Evolutionary conservation across 345 rosid genomes (phyloP), one percentile per base, ranked within the genome.

Genomic region (Brassica rapa): DNA sequence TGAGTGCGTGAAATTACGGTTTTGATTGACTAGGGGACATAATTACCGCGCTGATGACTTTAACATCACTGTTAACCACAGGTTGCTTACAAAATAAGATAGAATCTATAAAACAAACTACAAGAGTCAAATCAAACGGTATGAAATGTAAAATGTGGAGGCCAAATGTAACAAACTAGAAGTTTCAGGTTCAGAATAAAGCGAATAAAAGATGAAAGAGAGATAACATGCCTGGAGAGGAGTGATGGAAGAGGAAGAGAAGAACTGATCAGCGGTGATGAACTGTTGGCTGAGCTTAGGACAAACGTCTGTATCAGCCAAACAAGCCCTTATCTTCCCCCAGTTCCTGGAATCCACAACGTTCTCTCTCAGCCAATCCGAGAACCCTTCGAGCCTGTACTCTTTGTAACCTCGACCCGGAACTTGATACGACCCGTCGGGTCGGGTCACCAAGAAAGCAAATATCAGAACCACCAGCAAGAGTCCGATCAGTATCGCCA

Each of bases 401-500:
- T 94, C 98, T 67, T 66, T 85, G 46, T 84, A 94, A 21, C 81
- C 88, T 55, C 86, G 82, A 6, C 96, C 97, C 10, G 91, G 88
- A 8, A 92, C 90, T 24, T 16, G 55, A 64, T 81, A 82, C 73
- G 93, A 82, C 9, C 97, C 98, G 9, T 94, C 97, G 14, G 85
- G 80, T 67, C 90, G 86, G 39, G 97, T 94, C 72, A 94, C 97
- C 4, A 90, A 84, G 74, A 89, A 94, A 27, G 98, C 94, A 70
- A 90, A 90, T 49, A 94, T 83, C 9, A 92, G 84, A 77, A 94
- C 78, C 53, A 87, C 57, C 65, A 94, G 82, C 75, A 94, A 86
- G 64, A 89, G 84, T 2, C 60, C 87, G 62, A 94, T 94, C 66
- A 94, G 86, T 70, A 94, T 86, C 67, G 93, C 98, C 98, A 91